phyloP scores from a whole-genome alignment of 2,329 filamentous ascomycete species.

The Diplodia seriata region DNA sequence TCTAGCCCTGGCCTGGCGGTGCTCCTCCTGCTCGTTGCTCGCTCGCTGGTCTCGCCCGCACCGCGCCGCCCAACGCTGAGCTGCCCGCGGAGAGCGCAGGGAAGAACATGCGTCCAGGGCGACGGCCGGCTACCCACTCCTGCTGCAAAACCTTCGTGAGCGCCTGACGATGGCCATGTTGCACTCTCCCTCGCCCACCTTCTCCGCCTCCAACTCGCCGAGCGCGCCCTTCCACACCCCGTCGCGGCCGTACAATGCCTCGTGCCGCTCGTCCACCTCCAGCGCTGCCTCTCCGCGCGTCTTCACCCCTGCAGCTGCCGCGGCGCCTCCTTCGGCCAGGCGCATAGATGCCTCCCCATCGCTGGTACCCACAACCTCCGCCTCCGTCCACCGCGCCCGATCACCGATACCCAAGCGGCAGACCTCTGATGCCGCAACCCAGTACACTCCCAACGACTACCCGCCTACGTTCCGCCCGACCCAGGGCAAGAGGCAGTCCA shows the following conservation, averaged over 20 bases:
- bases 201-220: conserved; percentile 48
- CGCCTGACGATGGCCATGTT: conserved; percentile 31
- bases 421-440: conserved; percentile 60
- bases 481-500: conserved; percentile 28
- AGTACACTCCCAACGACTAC: conserved; percentile 60
- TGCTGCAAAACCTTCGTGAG: conserved; percentile 29
- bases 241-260: conserved; percentile 45
- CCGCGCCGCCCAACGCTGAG: conserved; percentile 15
- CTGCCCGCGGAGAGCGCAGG: conserved; percentile 21
- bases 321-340: conserved; percentile 37
- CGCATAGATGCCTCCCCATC: conserved; percentile 41
- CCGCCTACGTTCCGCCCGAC: conserved; percentile 48
- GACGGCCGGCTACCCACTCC: conserved; percentile 27
- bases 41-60: conserved; percentile 27
- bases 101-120: conserved; percentile 31
- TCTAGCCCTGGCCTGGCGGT: conserved; percentile 3
- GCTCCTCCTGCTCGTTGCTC: conserved; percentile 28
- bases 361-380: conserved; percentile 37
- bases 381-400: conserved; percentile 34
- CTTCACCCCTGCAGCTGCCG: conserved; percentile 39
- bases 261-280: conserved; percentile 42
- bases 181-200: conserved; percentile 48
- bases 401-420: conserved; percentile 39
- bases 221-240: conserved; percentile 45
- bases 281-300: conserved; percentile 45